These are phyloP conservation scores for Tilletia setariae DNA, from an alignment of 1,284 basidiomycete species.

Conservation along the genomic window DNA sequence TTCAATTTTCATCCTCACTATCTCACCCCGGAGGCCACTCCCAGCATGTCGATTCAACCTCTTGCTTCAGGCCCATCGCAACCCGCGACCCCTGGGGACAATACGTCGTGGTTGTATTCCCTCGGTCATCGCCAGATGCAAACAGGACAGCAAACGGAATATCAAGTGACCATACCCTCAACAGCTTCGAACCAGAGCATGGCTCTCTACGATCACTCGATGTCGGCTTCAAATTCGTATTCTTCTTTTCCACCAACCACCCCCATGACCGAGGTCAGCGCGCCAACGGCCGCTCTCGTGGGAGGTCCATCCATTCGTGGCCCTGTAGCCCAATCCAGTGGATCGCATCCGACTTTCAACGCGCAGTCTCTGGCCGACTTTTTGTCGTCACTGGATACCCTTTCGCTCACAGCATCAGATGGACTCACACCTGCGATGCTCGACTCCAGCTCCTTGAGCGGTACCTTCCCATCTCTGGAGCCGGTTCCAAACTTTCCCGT, in stretches of 20 bases:
- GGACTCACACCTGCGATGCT: constrained; percentile 22
- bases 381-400: constrained; percentile 48
- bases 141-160: not conserved
- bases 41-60: not conserved
- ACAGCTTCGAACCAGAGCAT: no score
- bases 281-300: not conserved
- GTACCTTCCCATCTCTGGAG: not conserved
- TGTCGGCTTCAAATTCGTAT: not conserved
- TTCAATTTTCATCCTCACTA: not conserved
- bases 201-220: not conserved
- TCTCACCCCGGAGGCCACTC: not conserved
- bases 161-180: not conserved
- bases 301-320: no score
- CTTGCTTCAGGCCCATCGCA: not conserved
- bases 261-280: not conserved
- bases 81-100: no score
- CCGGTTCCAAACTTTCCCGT: not conserved
- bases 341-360: constrained; percentile 29
- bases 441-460: constrained; percentile 19
- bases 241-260: constrained; percentile 13
- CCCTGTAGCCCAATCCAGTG: not conserved
- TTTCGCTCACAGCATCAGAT: constrained; percentile 47
- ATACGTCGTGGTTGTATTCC: no score
- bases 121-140: not conserved
- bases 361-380: constrained; percentile 49